phyloP scores from a whole-genome alignment of 2,329 filamentous ascomycete genomes.

The Aquanectria penicillioides region DNA sequence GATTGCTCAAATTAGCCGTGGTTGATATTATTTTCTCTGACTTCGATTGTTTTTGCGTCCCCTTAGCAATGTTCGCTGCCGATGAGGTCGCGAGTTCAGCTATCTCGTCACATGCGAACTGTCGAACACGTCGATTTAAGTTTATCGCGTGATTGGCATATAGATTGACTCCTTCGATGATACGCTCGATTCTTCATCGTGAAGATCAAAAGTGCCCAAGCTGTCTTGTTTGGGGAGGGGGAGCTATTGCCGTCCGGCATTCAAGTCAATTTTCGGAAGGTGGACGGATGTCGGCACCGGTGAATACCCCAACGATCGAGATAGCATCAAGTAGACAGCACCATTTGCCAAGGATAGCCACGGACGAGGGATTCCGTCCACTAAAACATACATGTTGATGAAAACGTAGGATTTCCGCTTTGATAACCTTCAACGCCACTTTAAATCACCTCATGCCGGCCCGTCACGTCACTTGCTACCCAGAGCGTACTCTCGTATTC shows the following conservation, averaged over 20 bases:
- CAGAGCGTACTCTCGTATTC: too few species aligned
- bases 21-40: too few species aligned
- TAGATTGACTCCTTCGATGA: not conserved
- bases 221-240: not conserved
- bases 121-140: not conserved
- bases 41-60: too few species aligned
- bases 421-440: too few species aligned
- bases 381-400: not conserved
- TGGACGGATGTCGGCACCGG: slow-evolving; percentile 14
- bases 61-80: too few species aligned
- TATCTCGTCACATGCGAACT: too few species aligned
- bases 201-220: slow-evolving; percentile 17
- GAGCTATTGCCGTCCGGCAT: not conserved
- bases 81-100: too few species aligned
- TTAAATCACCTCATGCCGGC: too few species aligned
- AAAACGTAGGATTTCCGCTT: too few species aligned
- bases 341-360: too few species aligned
- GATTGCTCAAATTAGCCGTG: too few species aligned
- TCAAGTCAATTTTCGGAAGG: slow-evolving; percentile 5
- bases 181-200: not conserved
- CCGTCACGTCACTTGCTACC: too few species aligned
- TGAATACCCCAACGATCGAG: not conserved
- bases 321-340: not conserved
- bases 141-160: not conserved
- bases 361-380: not conserved